Percentiles rank a stretch among this genome's conserved stretches.
phyloP scores from a whole-genome alignment of 164 flowering plant species.

The Nelumbo lutea region DNA sequence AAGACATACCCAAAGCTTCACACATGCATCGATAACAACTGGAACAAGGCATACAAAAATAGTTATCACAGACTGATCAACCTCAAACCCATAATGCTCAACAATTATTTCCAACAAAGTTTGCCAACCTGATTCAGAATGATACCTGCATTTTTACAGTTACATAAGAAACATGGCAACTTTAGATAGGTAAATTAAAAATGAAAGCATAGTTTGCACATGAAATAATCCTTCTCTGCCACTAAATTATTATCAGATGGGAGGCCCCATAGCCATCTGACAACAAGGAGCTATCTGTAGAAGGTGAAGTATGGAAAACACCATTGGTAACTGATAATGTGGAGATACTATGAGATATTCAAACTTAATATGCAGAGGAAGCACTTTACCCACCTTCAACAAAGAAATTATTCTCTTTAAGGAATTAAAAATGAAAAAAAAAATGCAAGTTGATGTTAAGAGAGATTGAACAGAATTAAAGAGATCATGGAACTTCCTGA shows the following conservation, averaged over 20 bases:
- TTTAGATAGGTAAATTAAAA: not conserved
- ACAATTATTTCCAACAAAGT: conserved; percentile 68
- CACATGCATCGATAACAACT: conserved; percentile 78
- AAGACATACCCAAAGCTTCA: conserved; percentile 87
- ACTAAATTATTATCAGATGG: not conserved
- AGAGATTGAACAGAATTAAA: too few relatives aligned
- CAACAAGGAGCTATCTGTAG: not conserved
- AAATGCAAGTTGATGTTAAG: too few relatives aligned
- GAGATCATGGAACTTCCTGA: too few relatives aligned
- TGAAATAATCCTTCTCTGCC: not conserved
- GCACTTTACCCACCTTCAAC: too few relatives aligned
- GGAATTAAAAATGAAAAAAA: too few relatives aligned
- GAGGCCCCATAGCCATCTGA: too few relatives aligned
- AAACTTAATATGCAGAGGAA: not conserved
- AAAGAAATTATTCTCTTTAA: too few relatives aligned
- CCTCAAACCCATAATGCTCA: conserved; percentile 86
- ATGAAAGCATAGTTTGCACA: not conserved
- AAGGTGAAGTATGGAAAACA: not conserved
- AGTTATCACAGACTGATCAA: conserved; percentile 65
- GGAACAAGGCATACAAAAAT: conserved; percentile 78
- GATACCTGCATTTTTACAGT: conserved; percentile 55
- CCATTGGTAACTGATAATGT: not conserved
- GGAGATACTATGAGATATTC: not conserved
- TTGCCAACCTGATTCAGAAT: conserved; percentile 98
- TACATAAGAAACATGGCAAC: not conserved